phyloP scores from a whole-genome alignment of 495 filamentous ascomycete genomes.

The Cercophora newfieldiana region DNA sequence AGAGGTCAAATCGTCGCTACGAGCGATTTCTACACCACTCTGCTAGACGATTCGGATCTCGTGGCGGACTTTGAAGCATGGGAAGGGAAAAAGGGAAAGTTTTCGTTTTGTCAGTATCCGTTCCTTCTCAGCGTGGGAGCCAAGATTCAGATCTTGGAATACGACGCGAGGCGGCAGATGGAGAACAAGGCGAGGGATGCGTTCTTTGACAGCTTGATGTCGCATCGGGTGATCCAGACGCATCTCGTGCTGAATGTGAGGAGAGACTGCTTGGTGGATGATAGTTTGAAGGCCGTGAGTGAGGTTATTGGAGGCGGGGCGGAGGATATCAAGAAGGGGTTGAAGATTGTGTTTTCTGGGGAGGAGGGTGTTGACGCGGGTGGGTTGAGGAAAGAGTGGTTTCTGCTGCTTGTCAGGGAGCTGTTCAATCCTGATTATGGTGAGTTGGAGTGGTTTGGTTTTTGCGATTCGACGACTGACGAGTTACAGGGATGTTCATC shows the following conservation, averaged over 20 bases:
- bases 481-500: constrained; percentile 69
- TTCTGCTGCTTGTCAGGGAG: constrained; percentile 84
- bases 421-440: constrained; percentile 91
- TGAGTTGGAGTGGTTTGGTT: constrained; percentile 45
- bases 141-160: constrained; percentile 89
- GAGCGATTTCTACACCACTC: constrained; percentile 82
- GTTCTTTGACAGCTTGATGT: constrained; percentile 86
- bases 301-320: constrained; percentile 79
- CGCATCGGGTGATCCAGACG: constrained; percentile 70
- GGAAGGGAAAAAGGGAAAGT: constrained; percentile 73
- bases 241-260: constrained; percentile 79
- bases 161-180: constrained; percentile 92
- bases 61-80: constrained; percentile 87
- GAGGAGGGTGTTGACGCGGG: constrained; percentile 94
- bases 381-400: constrained; percentile 94
- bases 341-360: constrained; percentile 82
- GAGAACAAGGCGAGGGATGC: constrained; percentile 85
- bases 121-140: constrained; percentile 92
- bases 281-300: constrained; percentile 83
- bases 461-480: not conserved
- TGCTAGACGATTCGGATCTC: constrained; percentile 83
- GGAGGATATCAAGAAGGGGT: constrained; percentile 90
- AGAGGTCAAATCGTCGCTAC: constrained; percentile 56
- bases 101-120: constrained; percentile 92
- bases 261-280: constrained; percentile 86